These are phyloP conservation scores for Penicillium sp. DNA, from an alignment of 2,329 filamentous ascomycete species.

Conservation along the genomic window DNA sequence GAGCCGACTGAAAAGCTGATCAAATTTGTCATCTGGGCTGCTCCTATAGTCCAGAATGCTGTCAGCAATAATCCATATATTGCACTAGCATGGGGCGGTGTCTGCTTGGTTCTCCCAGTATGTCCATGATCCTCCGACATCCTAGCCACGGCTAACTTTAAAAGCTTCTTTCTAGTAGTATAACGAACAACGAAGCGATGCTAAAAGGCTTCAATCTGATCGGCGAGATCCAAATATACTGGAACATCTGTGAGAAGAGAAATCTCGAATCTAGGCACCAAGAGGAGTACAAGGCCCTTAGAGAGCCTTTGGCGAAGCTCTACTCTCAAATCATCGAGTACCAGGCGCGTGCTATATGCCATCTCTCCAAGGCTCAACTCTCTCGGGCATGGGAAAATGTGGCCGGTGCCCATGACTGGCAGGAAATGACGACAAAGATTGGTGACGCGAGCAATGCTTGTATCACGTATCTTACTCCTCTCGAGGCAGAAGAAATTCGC, in stretches of 20 bases:
- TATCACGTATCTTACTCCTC: neutral
- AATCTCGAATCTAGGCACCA: neutral
- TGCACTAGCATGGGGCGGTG: neutral
- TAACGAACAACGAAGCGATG: neutral
- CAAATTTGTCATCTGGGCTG: conserved; percentile 2
- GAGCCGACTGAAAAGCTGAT: conserved; percentile 6
- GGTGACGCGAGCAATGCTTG: neutral
- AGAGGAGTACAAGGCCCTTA: neutral
- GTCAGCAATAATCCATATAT: neutral
- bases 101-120: neutral
- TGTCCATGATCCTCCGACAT: neutral
- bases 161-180: neutral
- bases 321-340: conserved; percentile 23
- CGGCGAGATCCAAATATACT: neutral
- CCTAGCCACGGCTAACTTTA: neutral
- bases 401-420: conserved; percentile 1
- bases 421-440: neutral
- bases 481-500: neutral
- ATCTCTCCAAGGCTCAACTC: conserved; percentile 1
- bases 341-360: conserved; percentile 11
- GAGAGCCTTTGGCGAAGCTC: conserved; percentile 11
- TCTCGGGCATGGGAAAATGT: conserved; percentile 16
- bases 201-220: neutral
- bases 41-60: neutral
- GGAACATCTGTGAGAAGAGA: neutral